Conservation (phyloP, 495 filamentous ascomycete species). For the Penicillium steckii region DNA sequence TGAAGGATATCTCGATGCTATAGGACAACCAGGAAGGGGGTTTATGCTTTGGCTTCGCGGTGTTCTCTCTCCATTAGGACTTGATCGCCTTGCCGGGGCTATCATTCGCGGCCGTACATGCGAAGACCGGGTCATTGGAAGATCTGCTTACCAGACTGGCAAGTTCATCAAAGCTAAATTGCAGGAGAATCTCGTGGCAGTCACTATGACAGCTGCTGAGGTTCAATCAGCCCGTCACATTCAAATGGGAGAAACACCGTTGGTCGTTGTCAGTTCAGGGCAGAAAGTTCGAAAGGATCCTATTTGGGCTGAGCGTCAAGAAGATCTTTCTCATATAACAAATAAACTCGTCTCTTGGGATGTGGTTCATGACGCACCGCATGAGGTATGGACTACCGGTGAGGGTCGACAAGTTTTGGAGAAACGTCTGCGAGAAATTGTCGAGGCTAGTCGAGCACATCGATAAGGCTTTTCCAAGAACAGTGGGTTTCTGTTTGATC, state of each 20-base stretch:
- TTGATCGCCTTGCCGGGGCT: conserved; percentile 75
- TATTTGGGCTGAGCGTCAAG: conserved; percentile 77
- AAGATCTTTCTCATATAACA: conserved; percentile 77
- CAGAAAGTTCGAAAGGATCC: conserved; percentile 51
- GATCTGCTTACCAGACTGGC: conserved; percentile 71
- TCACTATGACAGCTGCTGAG: conserved; percentile 77
- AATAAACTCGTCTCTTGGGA: conserved; percentile 80
- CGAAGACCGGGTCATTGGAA: conserved; percentile 82
- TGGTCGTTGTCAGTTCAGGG: conserved; percentile 83
- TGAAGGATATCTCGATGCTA: conserved; percentile 70
- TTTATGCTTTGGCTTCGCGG: conserved; percentile 85
- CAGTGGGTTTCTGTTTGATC: neutral
- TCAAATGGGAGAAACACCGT: conserved; percentile 66
- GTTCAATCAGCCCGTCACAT: conserved; percentile 73
- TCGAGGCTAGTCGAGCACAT: conserved; percentile 31
- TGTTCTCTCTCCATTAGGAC: conserved; percentile 77
- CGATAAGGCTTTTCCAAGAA: neutral
- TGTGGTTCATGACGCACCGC: conserved; percentile 78
- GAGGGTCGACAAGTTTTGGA: conserved; percentile 70
- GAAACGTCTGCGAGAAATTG: conserved; percentile 62
- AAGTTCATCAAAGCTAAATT: conserved; percentile 84
- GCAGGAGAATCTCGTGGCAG: conserved; percentile 87
- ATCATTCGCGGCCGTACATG: conserved; percentile 74
- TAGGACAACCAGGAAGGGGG: conserved; percentile 67
- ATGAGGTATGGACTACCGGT: conserved; percentile 74